A percentile compares a stretch with the other conserved stretches of the same genome.
phyloP scores from a whole-genome alignment of 2,329 filamentous ascomycete genomes.

The Pestalotiopsis fici region DNA sequence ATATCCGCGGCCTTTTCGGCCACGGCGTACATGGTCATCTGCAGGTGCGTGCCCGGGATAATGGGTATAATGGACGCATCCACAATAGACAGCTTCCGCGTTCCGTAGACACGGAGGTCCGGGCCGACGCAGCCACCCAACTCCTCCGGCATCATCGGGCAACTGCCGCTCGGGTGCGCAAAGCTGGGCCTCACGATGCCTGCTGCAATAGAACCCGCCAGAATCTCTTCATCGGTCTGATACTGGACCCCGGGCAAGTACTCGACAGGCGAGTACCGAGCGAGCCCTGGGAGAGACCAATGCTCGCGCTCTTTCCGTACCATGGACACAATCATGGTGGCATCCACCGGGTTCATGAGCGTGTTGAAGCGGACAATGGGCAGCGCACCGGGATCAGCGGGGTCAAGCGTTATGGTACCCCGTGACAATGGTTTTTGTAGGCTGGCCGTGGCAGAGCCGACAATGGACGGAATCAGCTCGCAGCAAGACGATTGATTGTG shows the following conservation, averaged over 20 bases:
- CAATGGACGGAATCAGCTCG: not conserved
- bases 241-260: constrained; percentile 27
- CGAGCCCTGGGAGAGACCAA: constrained; percentile 31
- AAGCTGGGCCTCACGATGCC: constrained; percentile 21
- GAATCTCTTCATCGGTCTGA: constrained; percentile 29
- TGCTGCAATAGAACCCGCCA: constrained; percentile 20
- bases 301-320: constrained; percentile 36
- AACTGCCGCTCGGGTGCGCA: constrained; percentile 28
- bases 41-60: constrained; percentile 31
- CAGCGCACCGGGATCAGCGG: constrained; percentile 43
- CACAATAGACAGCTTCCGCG: constrained; percentile 33
- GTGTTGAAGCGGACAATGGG: constrained; percentile 45
- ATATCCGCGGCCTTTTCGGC: constrained; percentile 32
- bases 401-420: constrained; percentile 54
- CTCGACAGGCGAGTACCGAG: constrained; percentile 35
- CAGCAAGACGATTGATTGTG: not conserved
- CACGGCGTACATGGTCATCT: constrained; percentile 28
- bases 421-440: constrained; percentile 46
- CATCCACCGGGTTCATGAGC: constrained; percentile 50
- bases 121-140: constrained; percentile 35
- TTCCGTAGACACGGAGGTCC: constrained; percentile 33
- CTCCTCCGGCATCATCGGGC: constrained; percentile 32
- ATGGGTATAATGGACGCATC: constrained; percentile 36
- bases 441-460: constrained; percentile 11
- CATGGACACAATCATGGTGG: constrained; percentile 43